phyloP scores from a whole-genome alignment of 108 stramenopile genomes.

The Asterionellopsis glacialis region DNA sequence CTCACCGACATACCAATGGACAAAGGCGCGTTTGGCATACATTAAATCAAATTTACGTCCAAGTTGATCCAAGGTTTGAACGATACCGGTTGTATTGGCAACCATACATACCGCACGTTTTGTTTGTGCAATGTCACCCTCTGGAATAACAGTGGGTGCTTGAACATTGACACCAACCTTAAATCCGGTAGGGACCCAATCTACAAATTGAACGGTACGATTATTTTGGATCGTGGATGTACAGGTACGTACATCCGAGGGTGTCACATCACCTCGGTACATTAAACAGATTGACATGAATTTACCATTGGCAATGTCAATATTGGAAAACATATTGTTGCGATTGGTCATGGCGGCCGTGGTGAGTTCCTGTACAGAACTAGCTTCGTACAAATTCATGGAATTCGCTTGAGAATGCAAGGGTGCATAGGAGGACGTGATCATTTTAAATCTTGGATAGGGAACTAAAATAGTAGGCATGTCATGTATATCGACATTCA shows the following conservation, averaged over 20 bases:
- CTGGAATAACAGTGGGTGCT: conserved; percentile 92
- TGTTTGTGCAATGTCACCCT: conserved; percentile 90
- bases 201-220: conserved; percentile 94
- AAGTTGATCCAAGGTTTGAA: conserved; percentile 94
- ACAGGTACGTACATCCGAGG: conserved; percentile 91
- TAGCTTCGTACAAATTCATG: conserved; percentile 86
- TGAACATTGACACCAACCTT: conserved; percentile 99
- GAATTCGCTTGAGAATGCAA: conserved; percentile 89
- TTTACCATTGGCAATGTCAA: conserved; percentile 95
- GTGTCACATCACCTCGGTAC: conserved; percentile 94
- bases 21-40: conserved; percentile 99
- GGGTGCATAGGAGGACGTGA: conserved; percentile 92
- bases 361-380: conserved; percentile 92
- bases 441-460: conserved; percentile 94
- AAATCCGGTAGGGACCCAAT: conserved; percentile 97
- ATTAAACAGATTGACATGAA: conserved; percentile 99
- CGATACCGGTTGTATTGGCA: conserved; percentile 99
- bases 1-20: conserved; percentile 99
- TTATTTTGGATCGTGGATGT: conserved; percentile 93
- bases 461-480: conserved; percentile 97
- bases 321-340: conserved; percentile 92
- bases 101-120: conserved; percentile 99
- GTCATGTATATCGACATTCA: conserved; percentile 95
- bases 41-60: conserved; percentile 99
- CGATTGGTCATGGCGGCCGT: conserved; percentile 88